Conservation (phyloP, 768 basidiomycete species). For the Boletus rubescentipes region DNA sequence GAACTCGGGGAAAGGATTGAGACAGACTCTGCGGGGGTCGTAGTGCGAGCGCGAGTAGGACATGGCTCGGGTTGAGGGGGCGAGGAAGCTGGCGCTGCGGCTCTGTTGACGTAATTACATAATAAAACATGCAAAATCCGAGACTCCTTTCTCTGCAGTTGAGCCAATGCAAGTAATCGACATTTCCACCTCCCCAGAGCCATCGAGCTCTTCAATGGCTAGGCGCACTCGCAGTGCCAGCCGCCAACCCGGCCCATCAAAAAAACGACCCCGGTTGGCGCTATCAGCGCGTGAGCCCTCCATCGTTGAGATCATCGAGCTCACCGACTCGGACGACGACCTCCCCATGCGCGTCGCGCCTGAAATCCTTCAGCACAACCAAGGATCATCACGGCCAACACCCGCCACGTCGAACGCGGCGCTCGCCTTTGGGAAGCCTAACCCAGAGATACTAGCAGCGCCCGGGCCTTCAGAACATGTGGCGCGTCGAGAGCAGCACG, state of each 20-base stretch:
- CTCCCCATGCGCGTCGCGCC: background rate
- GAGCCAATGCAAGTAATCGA: conserved; percentile 25
- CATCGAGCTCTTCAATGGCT: conserved; percentile 5
- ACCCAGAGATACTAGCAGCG: conserved; percentile 9
- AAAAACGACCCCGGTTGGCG: conserved; percentile 12
- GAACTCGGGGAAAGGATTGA: conserved; percentile 82
- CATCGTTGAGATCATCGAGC: conserved; percentile 42
- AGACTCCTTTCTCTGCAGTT: background rate
- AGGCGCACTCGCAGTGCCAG: conserved; percentile 22
- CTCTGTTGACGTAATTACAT: conserved; percentile 8
- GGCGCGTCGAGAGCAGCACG: background rate
- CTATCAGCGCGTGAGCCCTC: conserved; percentile 6
- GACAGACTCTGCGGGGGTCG: conserved; percentile 84
- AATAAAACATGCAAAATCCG: conserved; percentile 6
- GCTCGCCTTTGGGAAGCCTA: conserved; percentile 15
- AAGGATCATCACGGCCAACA: conserved; percentile 5
- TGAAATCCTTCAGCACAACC: background rate
- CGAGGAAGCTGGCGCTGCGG: conserved; percentile 5
- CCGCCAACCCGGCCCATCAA: conserved; percentile 18
- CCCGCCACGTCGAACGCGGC: background rate
- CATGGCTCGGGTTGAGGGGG: conserved; percentile 5
- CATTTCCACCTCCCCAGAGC: conserved; percentile 29
- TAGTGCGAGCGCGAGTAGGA: conserved; percentile 72
- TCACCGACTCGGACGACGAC: conserved; percentile 52
- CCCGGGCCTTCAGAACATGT: conserved; percentile 14